Evolutionary conservation across 2,329 filamentous ascomycete species (phyloP), one percentile per base, ranked within the genome.

Genomic region (Diplocarpon mali): DNA sequence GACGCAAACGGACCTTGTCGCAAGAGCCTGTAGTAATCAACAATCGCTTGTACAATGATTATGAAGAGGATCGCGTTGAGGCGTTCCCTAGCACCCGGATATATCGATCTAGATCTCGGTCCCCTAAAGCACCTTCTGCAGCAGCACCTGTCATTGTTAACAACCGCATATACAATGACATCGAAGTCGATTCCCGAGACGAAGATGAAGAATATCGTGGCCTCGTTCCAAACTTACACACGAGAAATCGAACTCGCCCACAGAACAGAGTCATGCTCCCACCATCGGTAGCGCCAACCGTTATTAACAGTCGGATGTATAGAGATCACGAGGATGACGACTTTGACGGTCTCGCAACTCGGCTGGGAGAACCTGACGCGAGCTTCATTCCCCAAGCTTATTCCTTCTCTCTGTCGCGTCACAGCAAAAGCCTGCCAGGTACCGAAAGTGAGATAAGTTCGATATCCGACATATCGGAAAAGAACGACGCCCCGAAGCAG

Each of bases 381-480:
- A 32, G 32, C 11, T 30, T 29, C 28, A 20, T 36, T 3, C 20
- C 20, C 17, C 17, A 45, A 30, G 37, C 39, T n/a, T 46, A 46
- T 17, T 5, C 30, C 4, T 42, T 46, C 15, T 38, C 35, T 10
- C 40, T 46, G 24, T 46, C 44, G 24, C 40, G 44, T 20, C 44
- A 42, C n/a, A 38, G 17, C 15, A 46, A 46, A 12, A 46, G 36
- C 29, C 15, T 46, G 15, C 31, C 14, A 5, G 36, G 40, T 15
- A 46, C 28, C 7, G 44, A 46, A 9, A 46, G 40, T 31, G 30
- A 28, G 7, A 7, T 46, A 20, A 40, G 44, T n/a, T 46, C 44
- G 2, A 27, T 29, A 24, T 42, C 44, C 16, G 44, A 46, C 28
- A 8, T 20, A 13, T 40, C 36, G 5, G 44, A 46, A 29, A 42